Percentiles rank a stretch among this genome's conserved stretches.
These are phyloP conservation scores for Quercus alba DNA, from an alignment of 306 rosid species.

Conservation along the genomic window DNA sequence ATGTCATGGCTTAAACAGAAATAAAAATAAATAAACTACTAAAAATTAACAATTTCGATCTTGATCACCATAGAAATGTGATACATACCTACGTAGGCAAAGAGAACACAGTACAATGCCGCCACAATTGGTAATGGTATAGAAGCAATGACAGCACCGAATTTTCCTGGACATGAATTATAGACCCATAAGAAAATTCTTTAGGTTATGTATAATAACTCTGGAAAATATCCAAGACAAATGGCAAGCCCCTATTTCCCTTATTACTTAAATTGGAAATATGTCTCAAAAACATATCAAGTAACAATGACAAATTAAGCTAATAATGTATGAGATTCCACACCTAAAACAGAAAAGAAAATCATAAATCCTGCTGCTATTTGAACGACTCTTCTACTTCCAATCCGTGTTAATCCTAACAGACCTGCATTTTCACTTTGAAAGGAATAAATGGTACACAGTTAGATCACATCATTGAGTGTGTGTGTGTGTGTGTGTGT, in stretches of 20 bases:
- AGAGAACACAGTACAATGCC: conserved; percentile 80
- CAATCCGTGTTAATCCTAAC: conserved; percentile 75
- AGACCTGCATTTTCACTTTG: conserved; percentile 91
- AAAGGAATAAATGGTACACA: conserved; percentile 12
- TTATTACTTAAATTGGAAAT: not conserved
- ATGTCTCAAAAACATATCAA: not conserved
- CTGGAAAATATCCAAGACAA: not conserved
- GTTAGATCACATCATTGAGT: conserved; percentile 8
- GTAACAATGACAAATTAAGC: not conserved
- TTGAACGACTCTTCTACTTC: conserved; percentile 81
- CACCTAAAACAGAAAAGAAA: conserved; percentile 84
- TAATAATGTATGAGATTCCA: not conserved
- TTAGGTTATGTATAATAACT: not conserved
- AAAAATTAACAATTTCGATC: not conserved
- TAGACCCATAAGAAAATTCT: conserved; percentile 5
- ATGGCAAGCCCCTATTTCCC: not conserved
- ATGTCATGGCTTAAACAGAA: not conserved
- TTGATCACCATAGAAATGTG: not conserved
- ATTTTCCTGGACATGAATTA: conserved; percentile 61
- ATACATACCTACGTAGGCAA: conserved; percentile 74
- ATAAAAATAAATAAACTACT: not conserved
- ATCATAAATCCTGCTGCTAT: conserved; percentile 80
- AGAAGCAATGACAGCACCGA: conserved; percentile 90
- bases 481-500: not conserved
- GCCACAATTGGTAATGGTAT: conserved; percentile 79